Evolutionary conservation across 2,329 filamentous ascomycete species (phyloP).

Genomic region (Ciborinia camelliae): DNA sequence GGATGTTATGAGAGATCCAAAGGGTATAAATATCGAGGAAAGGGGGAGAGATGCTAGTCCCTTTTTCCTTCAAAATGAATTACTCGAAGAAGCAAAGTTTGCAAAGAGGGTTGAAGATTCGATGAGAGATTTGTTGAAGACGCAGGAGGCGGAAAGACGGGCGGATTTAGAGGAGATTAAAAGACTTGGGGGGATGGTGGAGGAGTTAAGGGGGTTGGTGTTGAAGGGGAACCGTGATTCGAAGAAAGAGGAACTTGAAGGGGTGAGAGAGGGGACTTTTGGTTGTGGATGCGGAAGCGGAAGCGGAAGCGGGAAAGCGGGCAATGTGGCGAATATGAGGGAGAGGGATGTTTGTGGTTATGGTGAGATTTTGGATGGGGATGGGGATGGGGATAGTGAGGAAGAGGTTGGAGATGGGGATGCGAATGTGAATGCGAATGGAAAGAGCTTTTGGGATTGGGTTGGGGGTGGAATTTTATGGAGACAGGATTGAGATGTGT

Average conservation of each 20-base stretch:
- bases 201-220: not conserved
- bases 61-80: too few relatives aligned
- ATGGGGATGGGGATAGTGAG: not conserved
- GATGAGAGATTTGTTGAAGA: not conserved
- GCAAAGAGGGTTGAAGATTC: not conserved
- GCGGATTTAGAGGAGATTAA: not conserved
- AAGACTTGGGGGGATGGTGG: not conserved
- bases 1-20: not conserved
- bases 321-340: conserved; percentile 10
- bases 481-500: not conserved
- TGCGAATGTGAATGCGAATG: not conserved
- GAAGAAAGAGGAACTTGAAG: not conserved
- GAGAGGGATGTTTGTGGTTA: not conserved
- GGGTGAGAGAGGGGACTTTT: too few relatives aligned
- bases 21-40: too few relatives aligned
- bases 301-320: not conserved
- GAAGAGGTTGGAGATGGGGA: not conserved
- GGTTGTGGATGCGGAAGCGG: not conserved
- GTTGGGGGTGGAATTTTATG: conserved; percentile 4
- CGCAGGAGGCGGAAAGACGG: not conserved
- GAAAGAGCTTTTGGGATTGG: conserved; percentile 7
- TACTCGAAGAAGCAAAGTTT: too few relatives aligned
- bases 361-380: not conserved
- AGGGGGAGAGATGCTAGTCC: too few relatives aligned
- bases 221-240: not conserved